Evolutionary conservation across 768 basidiomycete genomes (phyloP).

Genomic region (Suillus hirtellus): DNA sequence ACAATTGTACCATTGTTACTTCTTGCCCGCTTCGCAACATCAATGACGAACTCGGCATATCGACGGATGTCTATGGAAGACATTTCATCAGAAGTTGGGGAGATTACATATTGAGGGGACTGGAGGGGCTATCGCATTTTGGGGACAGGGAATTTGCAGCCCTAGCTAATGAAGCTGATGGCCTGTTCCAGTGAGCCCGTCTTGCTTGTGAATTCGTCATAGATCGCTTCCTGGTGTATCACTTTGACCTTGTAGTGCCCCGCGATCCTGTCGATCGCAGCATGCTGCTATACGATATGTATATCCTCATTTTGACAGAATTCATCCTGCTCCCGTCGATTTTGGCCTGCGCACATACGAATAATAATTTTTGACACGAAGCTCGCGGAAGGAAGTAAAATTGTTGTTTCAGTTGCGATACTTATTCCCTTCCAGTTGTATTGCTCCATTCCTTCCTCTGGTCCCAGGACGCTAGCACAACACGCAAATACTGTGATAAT

Average conservation of each 20-base stretch:
- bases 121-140: not conserved
- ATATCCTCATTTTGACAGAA: not conserved
- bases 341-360: not conserved
- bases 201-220: constrained; percentile 8
- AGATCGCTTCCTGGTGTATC: not conserved
- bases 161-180: not conserved
- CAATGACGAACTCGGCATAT: not conserved
- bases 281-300: not conserved
- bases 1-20: constrained; percentile 11
- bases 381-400: not conserved
- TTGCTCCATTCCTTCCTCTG: not conserved
- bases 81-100: not conserved
- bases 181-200: constrained; percentile 1
- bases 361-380: not conserved
- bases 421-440: not conserved
- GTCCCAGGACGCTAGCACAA: not conserved
- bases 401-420: not conserved
- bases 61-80: not conserved
- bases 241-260: not conserved
- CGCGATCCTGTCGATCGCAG: not conserved
- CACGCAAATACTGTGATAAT: not conserved
- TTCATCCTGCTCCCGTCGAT: not conserved
- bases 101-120: not conserved
- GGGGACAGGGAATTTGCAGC: not conserved
- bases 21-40: constrained; percentile 14